A percentile compares a stretch with the other conserved stretches of the same genome.
Conservation (phyloP, 2,329 filamentous ascomycete genomes). For the Botrytis fabae region DNA sequence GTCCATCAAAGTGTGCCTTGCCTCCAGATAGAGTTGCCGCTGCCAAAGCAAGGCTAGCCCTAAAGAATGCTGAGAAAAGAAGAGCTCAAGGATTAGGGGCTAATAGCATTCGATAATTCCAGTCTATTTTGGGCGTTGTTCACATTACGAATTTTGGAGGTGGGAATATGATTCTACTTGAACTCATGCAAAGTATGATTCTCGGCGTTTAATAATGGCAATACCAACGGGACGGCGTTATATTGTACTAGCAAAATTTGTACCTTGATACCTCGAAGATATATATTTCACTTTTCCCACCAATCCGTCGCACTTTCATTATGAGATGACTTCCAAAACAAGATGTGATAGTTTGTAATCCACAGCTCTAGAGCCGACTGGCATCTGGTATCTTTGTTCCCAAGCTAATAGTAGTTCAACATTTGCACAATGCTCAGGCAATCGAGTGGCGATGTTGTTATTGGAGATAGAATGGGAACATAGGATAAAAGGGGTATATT, state of each 20-base stretch:
- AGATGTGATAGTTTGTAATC: not conserved
- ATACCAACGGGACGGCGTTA: constrained; percentile 19
- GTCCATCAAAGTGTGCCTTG: constrained; percentile 32
- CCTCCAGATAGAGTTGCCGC: constrained; percentile 41
- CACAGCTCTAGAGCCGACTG: not conserved
- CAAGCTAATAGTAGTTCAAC: not conserved
- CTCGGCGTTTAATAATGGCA: constrained; percentile 8
- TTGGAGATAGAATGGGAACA: not conserved
- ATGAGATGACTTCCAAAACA: not conserved
- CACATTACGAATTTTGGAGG: not conserved
- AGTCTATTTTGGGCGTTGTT: not conserved
- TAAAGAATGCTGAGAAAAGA: constrained; percentile 39
- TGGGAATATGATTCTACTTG: not conserved
- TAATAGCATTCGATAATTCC: constrained; percentile 21
- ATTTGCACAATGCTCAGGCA: not conserved
- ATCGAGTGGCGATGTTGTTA: not conserved
- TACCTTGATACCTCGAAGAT: constrained; percentile 17
- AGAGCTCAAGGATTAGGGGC: constrained; percentile 26
- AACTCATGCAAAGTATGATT: constrained; percentile 18
- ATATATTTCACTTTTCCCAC: constrained; percentile 5
- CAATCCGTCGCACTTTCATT: not conserved
- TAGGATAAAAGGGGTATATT: constrained; percentile 8
- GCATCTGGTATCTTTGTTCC: not conserved
- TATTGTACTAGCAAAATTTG: constrained; percentile 7
- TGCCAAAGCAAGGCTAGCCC: constrained; percentile 40